phyloP scores from a whole-genome alignment of 768 basidiomycete species.

The Phanerochaete carnosa region DNA sequence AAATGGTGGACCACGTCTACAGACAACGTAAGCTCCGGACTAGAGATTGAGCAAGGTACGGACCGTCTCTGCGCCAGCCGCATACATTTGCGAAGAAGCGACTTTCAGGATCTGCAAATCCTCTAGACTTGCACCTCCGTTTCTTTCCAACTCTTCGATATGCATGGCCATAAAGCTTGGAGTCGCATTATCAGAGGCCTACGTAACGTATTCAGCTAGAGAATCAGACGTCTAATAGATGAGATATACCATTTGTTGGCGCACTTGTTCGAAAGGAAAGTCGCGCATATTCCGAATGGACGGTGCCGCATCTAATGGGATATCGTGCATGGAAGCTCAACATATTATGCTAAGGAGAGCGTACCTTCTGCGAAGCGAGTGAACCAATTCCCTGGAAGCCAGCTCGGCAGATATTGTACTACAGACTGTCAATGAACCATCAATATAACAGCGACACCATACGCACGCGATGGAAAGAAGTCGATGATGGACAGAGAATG shows the following conservation, averaged over 20 bases:
- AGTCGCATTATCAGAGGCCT: not conserved
- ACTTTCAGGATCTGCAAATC: not conserved
- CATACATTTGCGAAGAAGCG: not conserved
- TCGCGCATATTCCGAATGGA: conserved; percentile 4
- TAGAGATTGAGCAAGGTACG: not conserved
- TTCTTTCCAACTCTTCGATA: not conserved
- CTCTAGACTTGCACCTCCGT: not conserved
- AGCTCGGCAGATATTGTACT: conserved; percentile 1
- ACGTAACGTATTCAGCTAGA: not conserved
- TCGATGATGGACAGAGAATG: not conserved
- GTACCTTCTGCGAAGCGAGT: not conserved
- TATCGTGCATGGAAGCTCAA: too few relatives aligned
- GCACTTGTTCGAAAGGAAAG: not conserved
- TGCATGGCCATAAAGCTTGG: not conserved
- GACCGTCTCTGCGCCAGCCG: not conserved
- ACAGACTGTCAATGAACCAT: not conserved
- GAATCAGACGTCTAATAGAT: not conserved
- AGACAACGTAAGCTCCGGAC: not conserved
- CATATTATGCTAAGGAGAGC: not conserved
- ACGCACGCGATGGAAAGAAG: not conserved
- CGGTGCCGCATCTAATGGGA: not conserved
- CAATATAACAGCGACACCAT: too few relatives aligned
- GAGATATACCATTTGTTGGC: conserved; percentile 1
- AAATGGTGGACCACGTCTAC: not conserved
- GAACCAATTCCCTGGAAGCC: conserved; percentile 13